These are phyloP conservation scores for Diplodia intermedia DNA, from an alignment of 2,329 filamentous ascomycete genomes.

Conservation along the genomic window DNA sequence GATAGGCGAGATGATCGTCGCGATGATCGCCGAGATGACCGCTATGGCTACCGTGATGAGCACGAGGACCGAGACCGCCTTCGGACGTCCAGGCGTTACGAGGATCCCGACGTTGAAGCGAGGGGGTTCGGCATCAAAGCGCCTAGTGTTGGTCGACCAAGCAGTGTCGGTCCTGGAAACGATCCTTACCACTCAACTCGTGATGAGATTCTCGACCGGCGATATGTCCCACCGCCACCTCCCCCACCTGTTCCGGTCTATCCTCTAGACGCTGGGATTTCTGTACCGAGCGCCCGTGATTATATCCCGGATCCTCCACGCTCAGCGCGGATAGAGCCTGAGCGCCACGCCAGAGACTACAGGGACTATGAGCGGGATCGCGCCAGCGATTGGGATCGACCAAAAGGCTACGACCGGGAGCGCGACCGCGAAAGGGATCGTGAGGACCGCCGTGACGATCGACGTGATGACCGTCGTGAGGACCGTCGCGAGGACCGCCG, in stretches of 20 bases:
- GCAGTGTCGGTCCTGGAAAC: conserved; percentile 28
- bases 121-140: conserved; percentile 57
- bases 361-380: conserved; percentile 33
- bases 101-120: conserved; percentile 54
- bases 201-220: conserved; percentile 52
- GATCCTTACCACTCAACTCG: conserved; percentile 35
- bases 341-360: conserved; percentile 31
- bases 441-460: conserved; percentile 34
- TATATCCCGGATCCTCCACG: conserved; percentile 30
- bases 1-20: conserved; percentile 27
- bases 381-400: conserved; percentile 32
- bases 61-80: conserved; percentile 54
- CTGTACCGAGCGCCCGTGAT: conserved; percentile 16
- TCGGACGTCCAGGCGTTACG: conserved; percentile 49
- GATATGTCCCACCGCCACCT: conserved; percentile 36
- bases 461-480: conserved; percentile 34
- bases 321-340: conserved; percentile 37
- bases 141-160: conserved; percentile 9
- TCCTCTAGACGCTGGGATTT: conserved; percentile 7
- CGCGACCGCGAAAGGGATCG: conserved; percentile 34
- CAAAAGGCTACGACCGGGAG: conserved; percentile 32
- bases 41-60: conserved; percentile 50
- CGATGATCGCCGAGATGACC: conserved; percentile 33
- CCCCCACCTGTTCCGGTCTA: conserved; percentile 16
- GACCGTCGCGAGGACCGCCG: conserved; percentile 43